Evolutionary conservation across 176 grass and related monocot species (phyloP).

Genomic region (Hordeum marinum): DNA sequence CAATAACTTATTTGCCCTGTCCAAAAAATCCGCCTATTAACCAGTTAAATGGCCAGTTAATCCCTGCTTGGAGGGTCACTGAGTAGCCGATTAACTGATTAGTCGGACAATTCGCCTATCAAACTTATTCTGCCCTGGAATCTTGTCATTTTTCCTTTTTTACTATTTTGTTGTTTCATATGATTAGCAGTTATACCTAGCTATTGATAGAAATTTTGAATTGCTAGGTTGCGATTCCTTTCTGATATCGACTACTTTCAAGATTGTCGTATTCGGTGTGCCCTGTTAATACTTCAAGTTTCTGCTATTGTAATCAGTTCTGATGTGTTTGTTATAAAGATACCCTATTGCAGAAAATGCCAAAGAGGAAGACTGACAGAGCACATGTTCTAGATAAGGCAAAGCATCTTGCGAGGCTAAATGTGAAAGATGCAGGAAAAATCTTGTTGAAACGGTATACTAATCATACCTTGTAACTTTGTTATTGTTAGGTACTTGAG

Average conservation of each 20-base stretch:
- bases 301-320: not conserved
- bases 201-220: not conserved
- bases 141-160: not conserved
- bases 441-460: conserved; percentile 90
- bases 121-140: not conserved
- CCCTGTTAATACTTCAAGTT: not conserved
- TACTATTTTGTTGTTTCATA: not conserved
- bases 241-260: not conserved
- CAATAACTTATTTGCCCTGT: not conserved
- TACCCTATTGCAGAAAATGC: conserved; percentile 99
- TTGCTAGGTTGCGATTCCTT: not conserved
- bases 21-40: not conserved
- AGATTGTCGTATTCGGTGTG: not conserved
- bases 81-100: not conserved
- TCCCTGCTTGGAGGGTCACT: not conserved
- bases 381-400: conserved; percentile 91
- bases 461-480: not conserved
- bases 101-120: not conserved
- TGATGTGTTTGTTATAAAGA: conserved; percentile 82
- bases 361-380: conserved; percentile 87
- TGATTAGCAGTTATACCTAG: not conserved
- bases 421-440: conserved; percentile 88
- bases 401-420: conserved; percentile 84
- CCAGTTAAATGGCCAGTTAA: not conserved
- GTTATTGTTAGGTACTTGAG: not conserved